Evolutionary conservation across 2,329 filamentous ascomycete species (phyloP), one percentile per base, ranked within the genome.

Genomic region (Trichoderma sp.): DNA sequence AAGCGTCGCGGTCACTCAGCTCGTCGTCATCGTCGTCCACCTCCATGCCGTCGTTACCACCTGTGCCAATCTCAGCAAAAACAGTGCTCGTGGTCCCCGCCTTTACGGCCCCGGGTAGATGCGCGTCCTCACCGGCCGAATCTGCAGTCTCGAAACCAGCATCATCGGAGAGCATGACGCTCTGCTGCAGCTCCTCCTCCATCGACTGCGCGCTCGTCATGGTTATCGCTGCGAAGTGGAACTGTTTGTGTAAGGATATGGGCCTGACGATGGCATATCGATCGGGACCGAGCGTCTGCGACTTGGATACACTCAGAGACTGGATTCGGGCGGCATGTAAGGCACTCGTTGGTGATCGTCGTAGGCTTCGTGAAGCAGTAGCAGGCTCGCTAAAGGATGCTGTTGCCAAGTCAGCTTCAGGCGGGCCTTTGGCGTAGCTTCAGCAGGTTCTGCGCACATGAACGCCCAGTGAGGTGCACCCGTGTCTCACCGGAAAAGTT

Each of bases 181-280:
- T 85, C 70, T 84, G 82, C 71, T 85, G 84, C 64, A 85, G 78
- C 73, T 86, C 82, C 66, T 87, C 83, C 72, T 86, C 81, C 76
- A 84, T 85, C 57, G 81, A 77, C 71, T 84, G 83, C 63, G 81
- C 79, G 70, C 80, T 84, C 60, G 80, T 75, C 81, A 85, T 85
- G 54, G 69, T 76, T 70, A 70, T 70, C 68, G 68, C 68, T 70
- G 69, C 70, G 69, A 71, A 68, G 67, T 66, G 66, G 68, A 67
- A 68, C 68, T 65, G 66, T 62, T 66, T 56, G 26, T 54, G 59
- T 64, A 64, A 63, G 66, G 47, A 61, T 60, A 41, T 64, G 47
- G 58, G 48, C 58, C 61, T 70, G 64, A 61, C 54, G 39, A 44
- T 48, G 67, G 73, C 76, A 77, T 78, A 69, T 76, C 76, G 71